phyloP scores from a whole-genome alignment of 306 rosid species.

The Citrullus colocynthis region DNA sequence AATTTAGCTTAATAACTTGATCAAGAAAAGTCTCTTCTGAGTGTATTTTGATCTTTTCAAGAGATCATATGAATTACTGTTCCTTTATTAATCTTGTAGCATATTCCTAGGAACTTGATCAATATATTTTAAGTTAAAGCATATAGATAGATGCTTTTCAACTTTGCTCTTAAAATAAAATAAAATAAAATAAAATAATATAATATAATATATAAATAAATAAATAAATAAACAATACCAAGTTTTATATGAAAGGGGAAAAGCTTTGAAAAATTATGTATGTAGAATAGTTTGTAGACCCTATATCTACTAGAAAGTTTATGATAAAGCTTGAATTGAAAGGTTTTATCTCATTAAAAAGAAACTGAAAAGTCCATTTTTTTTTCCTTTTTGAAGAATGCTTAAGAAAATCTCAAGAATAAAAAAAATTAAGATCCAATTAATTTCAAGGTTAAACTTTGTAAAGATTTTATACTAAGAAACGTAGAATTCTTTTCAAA shows the following conservation, averaged over 20 bases:
- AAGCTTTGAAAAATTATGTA: background rate
- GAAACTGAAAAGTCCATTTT: too few species aligned
- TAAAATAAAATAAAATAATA: too few species aligned
- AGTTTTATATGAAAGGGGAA: background rate
- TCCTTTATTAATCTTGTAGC: background rate
- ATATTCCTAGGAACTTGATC: slow-evolving; percentile 1
- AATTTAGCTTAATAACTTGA: background rate
- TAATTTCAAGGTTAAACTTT: too few species aligned
- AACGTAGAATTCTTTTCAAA: too few species aligned
- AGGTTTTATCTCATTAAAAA: background rate
- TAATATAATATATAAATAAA: background rate
- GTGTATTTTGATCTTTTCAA: background rate
- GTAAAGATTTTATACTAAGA: too few species aligned
- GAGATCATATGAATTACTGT: background rate
- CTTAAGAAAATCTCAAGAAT: too few species aligned
- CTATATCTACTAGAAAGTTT: background rate
- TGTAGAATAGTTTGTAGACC: background rate
- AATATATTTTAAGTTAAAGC: background rate
- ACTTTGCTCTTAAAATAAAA: background rate
- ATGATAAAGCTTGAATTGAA: background rate
- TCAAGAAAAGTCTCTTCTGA: background rate
- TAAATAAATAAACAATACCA: background rate
- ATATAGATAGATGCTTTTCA: background rate
- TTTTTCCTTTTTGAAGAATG: too few species aligned
- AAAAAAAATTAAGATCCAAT: too few species aligned